Conservation (phyloP, 1,284 basidiomycete species). For the Clitocybe nebularis region DNA sequence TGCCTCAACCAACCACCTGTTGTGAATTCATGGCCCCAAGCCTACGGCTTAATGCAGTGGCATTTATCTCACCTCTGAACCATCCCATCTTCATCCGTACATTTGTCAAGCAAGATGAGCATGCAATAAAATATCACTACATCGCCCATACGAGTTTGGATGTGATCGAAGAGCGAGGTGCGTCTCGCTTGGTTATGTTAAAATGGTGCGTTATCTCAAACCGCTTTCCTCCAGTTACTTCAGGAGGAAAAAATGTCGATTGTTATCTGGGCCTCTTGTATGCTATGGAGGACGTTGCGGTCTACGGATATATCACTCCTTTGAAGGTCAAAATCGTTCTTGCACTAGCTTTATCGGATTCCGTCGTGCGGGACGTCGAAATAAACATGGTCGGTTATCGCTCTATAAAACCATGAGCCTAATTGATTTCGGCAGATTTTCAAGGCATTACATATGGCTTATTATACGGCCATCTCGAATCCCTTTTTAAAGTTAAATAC, state of each 20-base stretch:
- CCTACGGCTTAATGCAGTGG: constrained; percentile 70
- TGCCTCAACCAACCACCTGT: neutral
- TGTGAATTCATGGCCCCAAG: constrained; percentile 54
- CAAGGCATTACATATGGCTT: constrained; percentile 78
- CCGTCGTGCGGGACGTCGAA: constrained; percentile 72
- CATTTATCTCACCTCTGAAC: constrained; percentile 77
- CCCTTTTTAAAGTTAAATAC: constrained; percentile 68
- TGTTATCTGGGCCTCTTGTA: constrained; percentile 78
- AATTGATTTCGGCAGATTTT: constrained; percentile 50
- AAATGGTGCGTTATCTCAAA: neutral
- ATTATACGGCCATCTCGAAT: constrained; percentile 72
- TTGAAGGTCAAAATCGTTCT: constrained; percentile 78
- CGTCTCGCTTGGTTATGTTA: constrained; percentile 12
- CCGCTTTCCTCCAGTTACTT: constrained; percentile 34
- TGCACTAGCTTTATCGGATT: constrained; percentile 70
- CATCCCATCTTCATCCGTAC: constrained; percentile 75
- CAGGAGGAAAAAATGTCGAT: constrained; percentile 56
- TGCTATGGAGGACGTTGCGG: constrained; percentile 77
- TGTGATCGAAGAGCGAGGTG: constrained; percentile 74
- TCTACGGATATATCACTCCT: constrained; percentile 81
- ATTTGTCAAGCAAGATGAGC: constrained; percentile 63
- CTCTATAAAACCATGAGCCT: neutral
- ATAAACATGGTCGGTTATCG: constrained; percentile 52
- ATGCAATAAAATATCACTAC: constrained; percentile 73
- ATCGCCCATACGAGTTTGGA: constrained; percentile 79